phyloP scores from a whole-genome alignment of 2,329 filamentous ascomycete species.

The Trichophyton benhamiae region DNA sequence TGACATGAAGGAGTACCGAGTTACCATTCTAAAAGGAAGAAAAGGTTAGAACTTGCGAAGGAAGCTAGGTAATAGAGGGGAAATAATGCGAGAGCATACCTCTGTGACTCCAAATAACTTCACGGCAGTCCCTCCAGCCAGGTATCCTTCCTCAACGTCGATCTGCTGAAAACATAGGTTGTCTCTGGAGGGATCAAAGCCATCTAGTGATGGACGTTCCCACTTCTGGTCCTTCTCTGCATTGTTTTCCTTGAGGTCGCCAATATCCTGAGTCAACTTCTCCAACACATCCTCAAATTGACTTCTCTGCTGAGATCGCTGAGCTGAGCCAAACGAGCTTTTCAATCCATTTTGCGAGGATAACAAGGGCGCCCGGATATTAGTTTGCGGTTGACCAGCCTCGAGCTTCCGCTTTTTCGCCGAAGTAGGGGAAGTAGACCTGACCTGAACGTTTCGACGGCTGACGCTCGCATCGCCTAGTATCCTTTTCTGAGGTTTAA shows the following conservation, averaged over 20 bases:
- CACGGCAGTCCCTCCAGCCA: conserved; percentile 63
- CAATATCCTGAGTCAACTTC: conserved; percentile 90
- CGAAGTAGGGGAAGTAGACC: conserved; percentile 40
- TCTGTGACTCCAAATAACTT: conserved; percentile 91
- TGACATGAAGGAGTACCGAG: conserved; percentile 89
- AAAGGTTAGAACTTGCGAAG: neutral
- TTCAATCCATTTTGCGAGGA: conserved; percentile 37
- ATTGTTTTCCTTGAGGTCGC: conserved; percentile 71
- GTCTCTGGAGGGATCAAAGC: conserved; percentile 53
- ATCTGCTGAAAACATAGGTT: conserved; percentile 88
- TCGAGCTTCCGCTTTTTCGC: conserved; percentile 80
- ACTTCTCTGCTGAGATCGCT: conserved; percentile 61
- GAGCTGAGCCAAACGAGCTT: conserved; percentile 22
- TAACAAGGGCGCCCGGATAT: conserved; percentile 45
- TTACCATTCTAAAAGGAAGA: conserved; percentile 49
- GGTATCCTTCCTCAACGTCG: conserved; percentile 77
- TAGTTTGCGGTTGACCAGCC: conserved; percentile 39
- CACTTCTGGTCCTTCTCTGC: conserved; percentile 89
- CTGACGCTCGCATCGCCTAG: conserved; percentile 55
- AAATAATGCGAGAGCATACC: conserved; percentile 31
- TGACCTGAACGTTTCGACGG: conserved; percentile 43
- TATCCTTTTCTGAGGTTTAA: conserved; percentile 56
- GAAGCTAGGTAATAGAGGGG: neutral
- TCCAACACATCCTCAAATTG: conserved; percentile 86
- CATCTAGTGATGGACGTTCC: conserved; percentile 53